These are phyloP conservation scores for Crepidotus variabilis DNA, from an alignment of 768 basidiomycete species.

Conservation along the genomic window DNA sequence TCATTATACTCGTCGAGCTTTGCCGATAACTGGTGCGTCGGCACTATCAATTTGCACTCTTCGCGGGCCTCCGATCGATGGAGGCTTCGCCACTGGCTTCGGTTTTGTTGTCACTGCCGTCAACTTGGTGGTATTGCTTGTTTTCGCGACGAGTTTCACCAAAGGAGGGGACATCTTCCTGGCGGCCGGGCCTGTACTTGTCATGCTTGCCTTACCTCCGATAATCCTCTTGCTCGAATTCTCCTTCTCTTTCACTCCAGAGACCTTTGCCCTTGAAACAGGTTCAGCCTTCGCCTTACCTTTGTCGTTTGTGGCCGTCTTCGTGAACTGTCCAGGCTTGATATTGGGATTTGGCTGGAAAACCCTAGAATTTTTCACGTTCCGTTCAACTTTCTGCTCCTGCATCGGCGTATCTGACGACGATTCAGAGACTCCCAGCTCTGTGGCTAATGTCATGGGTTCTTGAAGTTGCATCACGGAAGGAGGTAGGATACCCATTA, in stretches of 20 bases:
- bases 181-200: neutral
- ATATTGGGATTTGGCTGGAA: neutral
- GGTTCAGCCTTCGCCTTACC: slow-evolving; percentile 28
- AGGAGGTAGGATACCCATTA: slow-evolving; percentile 16
- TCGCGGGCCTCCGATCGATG: slow-evolving; percentile 39
- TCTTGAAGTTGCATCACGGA: slow-evolving; percentile 8
- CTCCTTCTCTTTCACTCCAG: slow-evolving; percentile 36
- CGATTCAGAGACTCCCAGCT: slow-evolving; percentile 40
- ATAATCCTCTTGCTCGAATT: slow-evolving; percentile 13
- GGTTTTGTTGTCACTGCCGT: slow-evolving; percentile 9
- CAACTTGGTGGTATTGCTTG: slow-evolving; percentile 12
- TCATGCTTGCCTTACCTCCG: neutral
- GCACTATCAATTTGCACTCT: slow-evolving; percentile 66
- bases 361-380: slow-evolving; percentile 7
- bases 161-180: slow-evolving; percentile 21
- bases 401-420: slow-evolving; percentile 50
- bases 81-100: slow-evolving; percentile 22
- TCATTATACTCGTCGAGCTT: slow-evolving; percentile 43
- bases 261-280: slow-evolving; percentile 12
- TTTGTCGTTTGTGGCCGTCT: slow-evolving; percentile 28
- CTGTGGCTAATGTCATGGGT: slow-evolving; percentile 38
- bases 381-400: slow-evolving; percentile 42
- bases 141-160: slow-evolving; percentile 14
- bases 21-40: slow-evolving; percentile 50
- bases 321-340: slow-evolving; percentile 15